Evolutionary conservation across 2,329 filamentous ascomycete species (phyloP).

Genomic region (Curvularia lunata): DNA sequence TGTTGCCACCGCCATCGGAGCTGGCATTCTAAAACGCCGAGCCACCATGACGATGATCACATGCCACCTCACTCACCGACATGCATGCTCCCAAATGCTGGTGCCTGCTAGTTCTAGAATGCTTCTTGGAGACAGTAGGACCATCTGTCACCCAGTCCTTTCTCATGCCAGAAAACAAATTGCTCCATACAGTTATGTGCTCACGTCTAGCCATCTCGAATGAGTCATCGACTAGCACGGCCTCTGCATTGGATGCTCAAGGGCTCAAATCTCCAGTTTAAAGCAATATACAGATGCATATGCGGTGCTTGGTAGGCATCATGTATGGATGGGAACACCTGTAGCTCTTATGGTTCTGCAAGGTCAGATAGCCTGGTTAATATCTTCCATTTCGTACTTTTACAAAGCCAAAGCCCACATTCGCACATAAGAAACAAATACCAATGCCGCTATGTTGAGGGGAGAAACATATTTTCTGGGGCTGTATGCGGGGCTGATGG

Average conservation of each 20-base stretch:
- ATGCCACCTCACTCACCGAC: slow-evolving; percentile 15
- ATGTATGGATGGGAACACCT: neutral
- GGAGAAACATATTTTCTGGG: slow-evolving; percentile 18
- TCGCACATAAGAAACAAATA: slow-evolving; percentile 23
- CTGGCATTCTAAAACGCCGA: slow-evolving; percentile 20
- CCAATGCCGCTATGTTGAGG: slow-evolving; percentile 38
- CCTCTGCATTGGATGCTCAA: neutral
- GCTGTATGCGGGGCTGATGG: slow-evolving; percentile 21
- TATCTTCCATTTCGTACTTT: slow-evolving; percentile 30
- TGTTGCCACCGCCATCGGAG: slow-evolving; percentile 20
- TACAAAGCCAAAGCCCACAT: slow-evolving; percentile 25
- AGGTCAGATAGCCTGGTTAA: neutral
- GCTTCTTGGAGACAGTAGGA: neutral
- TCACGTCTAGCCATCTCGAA: neutral
- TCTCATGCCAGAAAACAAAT: neutral
- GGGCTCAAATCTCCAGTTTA: neutral
- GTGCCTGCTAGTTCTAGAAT: neutral
- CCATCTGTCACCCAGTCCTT: too few species aligned
- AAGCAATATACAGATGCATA: neutral
- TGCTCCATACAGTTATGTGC: neutral
- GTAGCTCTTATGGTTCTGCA: neutral
- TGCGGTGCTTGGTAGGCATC: neutral
- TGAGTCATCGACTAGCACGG: neutral
- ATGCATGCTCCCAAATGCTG: neutral
- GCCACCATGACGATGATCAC: slow-evolving; percentile 26